Evolutionary conservation across 805 yeast genomes (phyloP).

Genomic region (Jamesozyma jinghongensis): DNA sequence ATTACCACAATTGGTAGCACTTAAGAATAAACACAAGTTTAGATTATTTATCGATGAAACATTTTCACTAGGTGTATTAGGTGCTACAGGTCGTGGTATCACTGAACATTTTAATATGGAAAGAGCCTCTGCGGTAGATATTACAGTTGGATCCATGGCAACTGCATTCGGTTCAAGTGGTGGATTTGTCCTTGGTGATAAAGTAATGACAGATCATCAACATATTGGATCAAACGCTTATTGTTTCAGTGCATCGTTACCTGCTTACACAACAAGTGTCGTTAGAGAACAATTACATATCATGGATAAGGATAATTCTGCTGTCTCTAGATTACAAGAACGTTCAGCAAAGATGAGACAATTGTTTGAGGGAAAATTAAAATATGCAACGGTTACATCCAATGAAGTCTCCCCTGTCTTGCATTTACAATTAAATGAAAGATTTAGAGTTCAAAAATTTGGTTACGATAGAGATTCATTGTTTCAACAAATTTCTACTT

Average conservation of each 20-base stretch:
- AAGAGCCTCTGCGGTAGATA: conserved; percentile 60
- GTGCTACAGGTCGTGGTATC: conserved; percentile 77
- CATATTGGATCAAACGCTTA: conserved; percentile 83
- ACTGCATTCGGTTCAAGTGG: conserved; percentile 77
- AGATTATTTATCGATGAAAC: conserved; percentile 84
- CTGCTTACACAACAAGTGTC: conserved; percentile 77
- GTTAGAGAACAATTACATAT: conserved; percentile 46
- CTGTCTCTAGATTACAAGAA: conserved; percentile 30
- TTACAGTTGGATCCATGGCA: conserved; percentile 83
- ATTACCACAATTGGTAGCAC: conserved; percentile 55
- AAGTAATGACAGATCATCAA: conserved; percentile 82
- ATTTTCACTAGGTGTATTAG: conserved; percentile 77
- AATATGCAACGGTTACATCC: conserved; percentile 43
- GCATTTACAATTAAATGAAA: conserved; percentile 50
- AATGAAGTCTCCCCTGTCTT: conserved; percentile 54
- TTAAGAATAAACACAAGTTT: conserved; percentile 75
- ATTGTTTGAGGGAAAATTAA: conserved; percentile 30
- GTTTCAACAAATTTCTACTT: conserved; percentile 16
- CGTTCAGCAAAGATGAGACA: conserved; percentile 36
- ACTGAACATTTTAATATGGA: conserved; percentile 63
- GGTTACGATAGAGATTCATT: conserved; percentile 22
- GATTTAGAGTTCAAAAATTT: conserved; percentile 27
- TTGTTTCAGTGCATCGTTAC: conserved; percentile 89
- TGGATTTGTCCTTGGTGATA: conserved; percentile 84
- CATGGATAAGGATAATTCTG: conserved; percentile 35